These are phyloP conservation scores for Cercospora nicotianae DNA, from an alignment of 2,329 filamentous ascomycete species.

Conservation along the genomic window DNA sequence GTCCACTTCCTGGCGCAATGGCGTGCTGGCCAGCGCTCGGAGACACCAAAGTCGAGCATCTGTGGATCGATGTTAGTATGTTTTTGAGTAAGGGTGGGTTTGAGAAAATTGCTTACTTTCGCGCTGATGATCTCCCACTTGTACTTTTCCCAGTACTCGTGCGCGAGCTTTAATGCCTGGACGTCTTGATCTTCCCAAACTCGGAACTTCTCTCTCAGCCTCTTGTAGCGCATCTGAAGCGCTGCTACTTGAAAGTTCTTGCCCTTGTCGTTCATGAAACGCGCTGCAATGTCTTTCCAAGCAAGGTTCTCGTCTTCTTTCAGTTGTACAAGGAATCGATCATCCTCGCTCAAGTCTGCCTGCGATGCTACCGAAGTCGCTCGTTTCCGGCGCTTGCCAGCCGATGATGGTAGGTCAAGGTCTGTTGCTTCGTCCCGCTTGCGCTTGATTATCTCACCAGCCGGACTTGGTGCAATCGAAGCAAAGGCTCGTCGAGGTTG, in stretches of 20 bases:
- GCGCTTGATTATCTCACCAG: constrained; percentile 41
- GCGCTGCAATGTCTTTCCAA: constrained; percentile 56
- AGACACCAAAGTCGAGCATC: constrained; percentile 54
- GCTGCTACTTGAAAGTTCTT: constrained; percentile 54
- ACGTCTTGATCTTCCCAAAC: constrained; percentile 55
- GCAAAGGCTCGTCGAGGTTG: constrained; percentile 46
- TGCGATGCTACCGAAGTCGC: constrained; percentile 39
- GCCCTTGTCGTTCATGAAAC: constrained; percentile 51
- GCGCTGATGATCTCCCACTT: constrained; percentile 56
- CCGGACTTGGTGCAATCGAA: constrained; percentile 48
- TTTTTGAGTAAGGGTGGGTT: neutral
- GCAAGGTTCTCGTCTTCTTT: constrained; percentile 55
- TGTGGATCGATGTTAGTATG: constrained; percentile 26
- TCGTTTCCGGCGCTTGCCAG: constrained; percentile 44
- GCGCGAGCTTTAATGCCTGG: constrained; percentile 50
- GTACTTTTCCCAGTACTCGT: constrained; percentile 55
- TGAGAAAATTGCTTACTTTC: constrained; percentile 44
- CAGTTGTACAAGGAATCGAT: constrained; percentile 51
- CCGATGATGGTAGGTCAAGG: constrained; percentile 23
- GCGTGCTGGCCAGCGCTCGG: constrained; percentile 53
- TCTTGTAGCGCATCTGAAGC: constrained; percentile 57
- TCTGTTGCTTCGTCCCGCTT: constrained; percentile 40
- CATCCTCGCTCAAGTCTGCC: constrained; percentile 52
- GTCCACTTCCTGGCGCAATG: constrained; percentile 55
- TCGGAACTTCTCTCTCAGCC: constrained; percentile 52